Base-by-base conservation (phyloP, 1,139 yeast species). In the Meyerozyma guilliermondii region DNA sequence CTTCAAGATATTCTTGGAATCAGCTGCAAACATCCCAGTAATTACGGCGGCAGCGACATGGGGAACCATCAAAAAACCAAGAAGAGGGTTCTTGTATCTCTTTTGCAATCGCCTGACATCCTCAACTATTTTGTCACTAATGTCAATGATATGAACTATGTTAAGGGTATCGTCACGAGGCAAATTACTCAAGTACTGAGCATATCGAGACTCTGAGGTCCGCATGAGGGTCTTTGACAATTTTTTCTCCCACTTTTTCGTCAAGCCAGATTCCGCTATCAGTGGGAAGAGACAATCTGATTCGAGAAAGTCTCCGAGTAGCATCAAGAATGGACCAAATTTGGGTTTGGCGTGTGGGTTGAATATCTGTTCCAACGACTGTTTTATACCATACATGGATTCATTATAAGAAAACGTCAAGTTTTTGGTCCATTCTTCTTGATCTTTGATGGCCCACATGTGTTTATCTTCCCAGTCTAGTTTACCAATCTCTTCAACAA, bases 121-220 rank as follows among this genome's bases (percentile, higher is more conserved):
- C 3, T 63, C 62, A 10, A 81, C 70, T 16, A 87, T 71, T 31
- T 61, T 60, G 42, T 82, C 83, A 3, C 84, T 80, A 13, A 84
- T 70, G 40, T 79, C 76, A 38, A 80, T 69, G 6, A 86, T 71
- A 59, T 85, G 87, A 24, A 72, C 55, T 10, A 83, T 65, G 43
- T 68, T 78, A 14, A 85, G 63, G 0, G 83, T 68, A 44, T 73
- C 70, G 54, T 85, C 91, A 46, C 87, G 67, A 0, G 95, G 94
- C 18, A 85, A 64, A n/a, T 65, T 65, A 7, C 73, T 67, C 27
- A 86, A 65, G 17, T 81, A 58, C 8, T 74, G 74, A 13, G 81
- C 80, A 53, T 87, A 87, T 50, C 81, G 74, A 3, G 60, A 51
- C 48, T 82, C 87, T 1, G 88, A 74, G 0, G 78, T 70, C 16